phyloP scores from a whole-genome alignment of 2,329 filamentous ascomycete genomes.

The Sclerotinia spermophila region DNA sequence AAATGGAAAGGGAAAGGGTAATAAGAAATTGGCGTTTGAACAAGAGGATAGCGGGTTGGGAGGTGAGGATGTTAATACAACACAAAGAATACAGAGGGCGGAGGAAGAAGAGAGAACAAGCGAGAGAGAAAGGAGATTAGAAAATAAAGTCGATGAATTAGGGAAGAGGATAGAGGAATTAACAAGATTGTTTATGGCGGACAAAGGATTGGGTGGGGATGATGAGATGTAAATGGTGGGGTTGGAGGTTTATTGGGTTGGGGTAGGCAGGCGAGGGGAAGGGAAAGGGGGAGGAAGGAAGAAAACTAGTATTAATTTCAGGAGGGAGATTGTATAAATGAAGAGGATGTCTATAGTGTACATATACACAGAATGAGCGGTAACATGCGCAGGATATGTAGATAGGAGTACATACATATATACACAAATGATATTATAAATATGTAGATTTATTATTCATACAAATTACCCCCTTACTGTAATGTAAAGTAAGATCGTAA shows the following conservation, averaged over 20 bases:
- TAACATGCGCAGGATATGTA: too few relatives aligned
- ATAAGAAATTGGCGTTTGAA: conserved; percentile 19
- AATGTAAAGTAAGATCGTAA: too few relatives aligned
- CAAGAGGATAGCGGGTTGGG: conserved; percentile 18
- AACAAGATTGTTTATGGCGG: conserved; percentile 48
- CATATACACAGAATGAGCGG: neutral
- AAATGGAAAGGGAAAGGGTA: conserved; percentile 23
- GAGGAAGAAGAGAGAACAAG: neutral
- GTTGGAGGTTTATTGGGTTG: neutral
- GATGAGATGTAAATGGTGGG: conserved; percentile 10
- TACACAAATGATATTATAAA: too few relatives aligned
- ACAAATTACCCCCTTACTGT: too few relatives aligned
- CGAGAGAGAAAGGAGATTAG: conserved; percentile 32
- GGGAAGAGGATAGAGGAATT: conserved; percentile 56
- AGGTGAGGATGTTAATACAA: neutral
- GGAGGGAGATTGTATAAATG: neutral
- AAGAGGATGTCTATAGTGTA: neutral
- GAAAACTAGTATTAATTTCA: neutral
- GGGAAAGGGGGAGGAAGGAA: too few relatives aligned
- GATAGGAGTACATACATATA: too few relatives aligned
- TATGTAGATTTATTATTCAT: too few relatives aligned
- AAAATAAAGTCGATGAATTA: conserved; percentile 53
- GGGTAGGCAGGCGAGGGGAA: too few relatives aligned
- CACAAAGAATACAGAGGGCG: neutral
- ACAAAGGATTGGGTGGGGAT: conserved; percentile 43